Percentiles rank a stretch among this genome's conserved stretches.
Conservation (phyloP, 805 yeast genomes). For the Sugiyamaella marilandica region DNA sequence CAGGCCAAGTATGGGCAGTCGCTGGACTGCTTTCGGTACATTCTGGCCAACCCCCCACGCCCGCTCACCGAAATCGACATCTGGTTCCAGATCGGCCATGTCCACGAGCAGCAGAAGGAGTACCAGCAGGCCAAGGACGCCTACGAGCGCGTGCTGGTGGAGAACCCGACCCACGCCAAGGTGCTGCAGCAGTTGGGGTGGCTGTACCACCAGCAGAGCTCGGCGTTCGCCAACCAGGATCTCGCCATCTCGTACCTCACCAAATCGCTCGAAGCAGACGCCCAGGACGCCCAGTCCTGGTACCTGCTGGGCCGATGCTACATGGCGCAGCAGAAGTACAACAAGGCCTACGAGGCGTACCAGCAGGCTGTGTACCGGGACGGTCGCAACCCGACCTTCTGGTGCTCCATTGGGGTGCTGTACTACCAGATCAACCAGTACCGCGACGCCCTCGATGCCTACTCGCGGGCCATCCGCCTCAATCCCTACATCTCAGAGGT, state of each 20-base stretch:
- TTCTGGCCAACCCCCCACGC: conserved; percentile 84
- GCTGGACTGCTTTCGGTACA: conserved; percentile 90
- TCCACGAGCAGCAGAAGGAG: conserved; percentile 88
- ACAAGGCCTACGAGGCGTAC: conserved; percentile 95
- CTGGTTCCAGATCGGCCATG: conserved; percentile 98
- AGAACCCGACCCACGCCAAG: conserved; percentile 91
- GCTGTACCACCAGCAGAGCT: conserved; percentile 70
- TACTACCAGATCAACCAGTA: conserved; percentile 95
- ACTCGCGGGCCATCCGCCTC: conserved; percentile 90
- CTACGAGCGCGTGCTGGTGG: conserved; percentile 83
- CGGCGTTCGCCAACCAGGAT: conserved; percentile 71
- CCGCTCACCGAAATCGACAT: conserved; percentile 96
- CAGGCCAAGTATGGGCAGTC: conserved; percentile 84
- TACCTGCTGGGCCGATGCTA: conserved; percentile 94
- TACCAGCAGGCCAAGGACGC: conserved; percentile 92
- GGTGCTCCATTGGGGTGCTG: conserved; percentile 94
- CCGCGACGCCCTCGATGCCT: conserved; percentile 95
- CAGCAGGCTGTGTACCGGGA: conserved; percentile 98
- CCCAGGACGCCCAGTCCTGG: conserved; percentile 94
- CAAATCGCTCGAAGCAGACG: conserved; percentile 85
- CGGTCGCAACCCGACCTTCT: conserved; percentile 94
- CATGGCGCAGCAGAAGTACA: conserved; percentile 92
- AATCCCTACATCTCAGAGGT: conserved; percentile 96
- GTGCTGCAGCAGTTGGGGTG: conserved; percentile 95
- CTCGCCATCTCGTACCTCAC: conserved; percentile 75